Conservation (phyloP, 1,139 yeast genomes). For the Hemisphaericaspora xylanilytica region DNA sequence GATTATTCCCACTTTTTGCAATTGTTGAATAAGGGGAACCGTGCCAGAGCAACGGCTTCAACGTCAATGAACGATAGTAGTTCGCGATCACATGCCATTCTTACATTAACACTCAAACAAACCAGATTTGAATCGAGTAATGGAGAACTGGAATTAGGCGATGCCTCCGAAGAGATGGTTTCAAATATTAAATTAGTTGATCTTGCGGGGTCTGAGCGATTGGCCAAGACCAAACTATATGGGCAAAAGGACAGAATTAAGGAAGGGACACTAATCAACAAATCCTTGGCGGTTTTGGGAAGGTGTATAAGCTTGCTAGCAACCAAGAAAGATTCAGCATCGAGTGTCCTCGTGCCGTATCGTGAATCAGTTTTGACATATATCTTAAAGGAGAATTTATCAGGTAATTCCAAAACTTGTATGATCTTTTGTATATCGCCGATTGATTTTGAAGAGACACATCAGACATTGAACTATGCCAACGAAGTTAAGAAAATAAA, state of each 20-base stretch:
- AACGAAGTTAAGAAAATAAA: slow-evolving; percentile 68
- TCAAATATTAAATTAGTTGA: slow-evolving; percentile 72
- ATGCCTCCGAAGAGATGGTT: slow-evolving; percentile 51
- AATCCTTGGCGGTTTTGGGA: slow-evolving; percentile 72
- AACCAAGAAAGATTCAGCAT: slow-evolving; percentile 13
- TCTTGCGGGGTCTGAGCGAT: slow-evolving; percentile 79
- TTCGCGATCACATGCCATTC: slow-evolving; percentile 76
- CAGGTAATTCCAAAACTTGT: slow-evolving; percentile 72
- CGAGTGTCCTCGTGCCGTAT: slow-evolving; percentile 54
- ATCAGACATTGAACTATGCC: slow-evolving; percentile 73
- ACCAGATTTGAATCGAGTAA: slow-evolving; percentile 35
- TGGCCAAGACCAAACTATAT: slow-evolving; percentile 58
- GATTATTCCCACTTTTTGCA: slow-evolving; percentile 43
- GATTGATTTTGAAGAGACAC: slow-evolving; percentile 69
- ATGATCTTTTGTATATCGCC: slow-evolving; percentile 80
- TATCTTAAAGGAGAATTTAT: slow-evolving; percentile 66
- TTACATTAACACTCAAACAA: slow-evolving; percentile 61
- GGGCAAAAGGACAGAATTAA: slow-evolving; percentile 58
- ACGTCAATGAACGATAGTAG: slow-evolving; percentile 70
- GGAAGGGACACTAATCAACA: slow-evolving; percentile 75
- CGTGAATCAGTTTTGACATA: slow-evolving; percentile 74
- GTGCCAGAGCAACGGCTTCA: slow-evolving; percentile 60
- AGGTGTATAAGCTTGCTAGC: slow-evolving; percentile 61
- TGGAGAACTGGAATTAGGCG: slow-evolving; percentile 30
- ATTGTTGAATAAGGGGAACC: slow-evolving; percentile 47